Evolutionary conservation across 495 filamentous ascomycete species (phyloP).

Genomic region (Penicillium maclennaniae): DNA sequence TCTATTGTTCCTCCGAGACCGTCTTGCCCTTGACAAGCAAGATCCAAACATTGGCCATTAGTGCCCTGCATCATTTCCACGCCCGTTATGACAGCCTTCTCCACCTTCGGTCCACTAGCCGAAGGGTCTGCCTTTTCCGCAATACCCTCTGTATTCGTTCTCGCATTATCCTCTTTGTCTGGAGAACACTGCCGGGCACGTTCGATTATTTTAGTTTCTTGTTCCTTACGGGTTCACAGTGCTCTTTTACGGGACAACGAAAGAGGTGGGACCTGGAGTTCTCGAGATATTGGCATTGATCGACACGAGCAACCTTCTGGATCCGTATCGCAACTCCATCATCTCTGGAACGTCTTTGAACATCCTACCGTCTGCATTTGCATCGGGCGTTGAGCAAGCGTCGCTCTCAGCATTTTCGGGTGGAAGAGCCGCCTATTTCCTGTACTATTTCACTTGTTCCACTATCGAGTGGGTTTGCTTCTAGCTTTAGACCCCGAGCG

Average conservation of each 20-base stretch:
- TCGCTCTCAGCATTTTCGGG: conserved; percentile 30
- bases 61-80: background rate
- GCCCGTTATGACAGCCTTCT: background rate
- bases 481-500: conserved; percentile 18
- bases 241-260: conserved; percentile 1
- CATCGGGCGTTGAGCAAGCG: conserved; percentile 29
- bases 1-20: conserved; percentile 43
- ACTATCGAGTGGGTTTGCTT: conserved; percentile 8
- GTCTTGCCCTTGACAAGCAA: conserved; percentile 26
- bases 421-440: conserved; percentile 10
- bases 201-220: conserved; percentile 1
- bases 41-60: conserved; percentile 9
- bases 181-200: conserved; percentile 5
- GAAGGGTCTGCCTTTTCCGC: background rate
- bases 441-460: conserved; percentile 19
- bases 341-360: background rate
- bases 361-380: conserved; percentile 19
- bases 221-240: conserved; percentile 2
- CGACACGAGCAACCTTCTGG: background rate
- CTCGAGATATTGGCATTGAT: background rate
- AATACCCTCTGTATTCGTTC: background rate
- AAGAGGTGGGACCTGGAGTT: background rate
- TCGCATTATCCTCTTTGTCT: background rate
- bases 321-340: conserved; percentile 8
- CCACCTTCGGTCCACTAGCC: background rate